A percentile compares a stretch with the other conserved stretches of the same genome.
These are phyloP conservation scores for Saksenaea oblongispora DNA, from an alignment of 371 early-diverging fungal genomes.

Conservation along the genomic window DNA sequence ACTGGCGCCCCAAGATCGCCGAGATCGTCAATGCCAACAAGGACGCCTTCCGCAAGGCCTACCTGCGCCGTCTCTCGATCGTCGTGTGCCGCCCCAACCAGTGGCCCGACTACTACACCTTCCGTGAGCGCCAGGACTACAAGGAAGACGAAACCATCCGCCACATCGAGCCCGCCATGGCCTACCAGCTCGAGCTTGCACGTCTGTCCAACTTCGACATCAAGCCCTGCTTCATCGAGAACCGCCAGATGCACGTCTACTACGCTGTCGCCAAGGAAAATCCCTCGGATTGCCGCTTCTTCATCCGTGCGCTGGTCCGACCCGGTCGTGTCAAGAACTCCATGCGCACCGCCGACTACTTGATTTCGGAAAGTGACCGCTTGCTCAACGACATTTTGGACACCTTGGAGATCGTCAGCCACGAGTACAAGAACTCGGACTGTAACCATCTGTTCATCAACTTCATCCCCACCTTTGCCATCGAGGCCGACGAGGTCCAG, in stretches of 20 bases:
- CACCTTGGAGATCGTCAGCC: conserved; percentile 89
- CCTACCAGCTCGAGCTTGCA: conserved; percentile 93
- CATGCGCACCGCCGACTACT: conserved; percentile 88
- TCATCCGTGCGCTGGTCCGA: conserved; percentile 95
- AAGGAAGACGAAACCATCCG: conserved; percentile 93
- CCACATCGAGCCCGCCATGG: conserved; percentile 97
- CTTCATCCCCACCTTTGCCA: conserved; percentile 93
- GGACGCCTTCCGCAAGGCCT: conserved; percentile 68
- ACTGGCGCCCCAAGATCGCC: conserved; percentile 63
- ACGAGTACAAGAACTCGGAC: conserved; percentile 91
- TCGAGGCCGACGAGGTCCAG: conserved; percentile 86
- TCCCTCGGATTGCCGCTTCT: conserved; percentile 92
- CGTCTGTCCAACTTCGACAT: conserved; percentile 94
- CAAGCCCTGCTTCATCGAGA: conserved; percentile 91
- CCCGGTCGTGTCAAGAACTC: conserved; percentile 82
- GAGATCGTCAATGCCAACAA: conserved; percentile 57
- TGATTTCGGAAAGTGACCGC: conserved; percentile 92
- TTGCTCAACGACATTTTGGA: conserved; percentile 92
- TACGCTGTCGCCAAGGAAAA: conserved; percentile 94
- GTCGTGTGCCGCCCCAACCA: conserved; percentile 81
- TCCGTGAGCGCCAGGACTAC: conserved; percentile 87
- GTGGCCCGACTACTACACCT: conserved; percentile 94
- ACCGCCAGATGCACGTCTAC: conserved; percentile 95
- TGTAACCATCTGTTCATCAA: conserved; percentile 98
- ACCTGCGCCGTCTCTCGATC: conserved; percentile 90